Evolutionary conservation across 208 protist genomes (phyloP), one percentile per base, ranked within the genome.

Genomic region (Angomonas ambiguus): DNA sequence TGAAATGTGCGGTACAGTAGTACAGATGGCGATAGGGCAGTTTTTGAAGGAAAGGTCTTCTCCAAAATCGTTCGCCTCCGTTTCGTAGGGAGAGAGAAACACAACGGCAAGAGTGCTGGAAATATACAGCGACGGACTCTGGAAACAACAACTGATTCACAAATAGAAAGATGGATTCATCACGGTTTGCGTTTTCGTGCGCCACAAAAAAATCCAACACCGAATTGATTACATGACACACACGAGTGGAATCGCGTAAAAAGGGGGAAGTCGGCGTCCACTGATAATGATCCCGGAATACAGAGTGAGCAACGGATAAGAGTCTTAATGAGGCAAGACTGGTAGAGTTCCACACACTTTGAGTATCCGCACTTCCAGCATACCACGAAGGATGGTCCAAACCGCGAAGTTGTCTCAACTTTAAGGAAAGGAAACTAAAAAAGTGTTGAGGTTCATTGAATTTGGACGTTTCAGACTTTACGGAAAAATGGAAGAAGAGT

Each of bases 401-500:
- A 38, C 64, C 74, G 35, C 10, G n/a, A 30, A 30, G 45, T 35
- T 76, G 74, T 13, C 74, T 65, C 45, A 80, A 72, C 45, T 81
- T 53, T 6, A 82, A 74, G 2, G 58, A 27, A 11, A 94, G 65
- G 60, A 88, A 94, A 8, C 73, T 61, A 64, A 94, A 94, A 62
- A 91, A 89, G 65, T 90, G 81, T 35, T 90, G 88, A 10, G 88
- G 80, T 33, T 88, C 74, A 24, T 79, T 65, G 10, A 71, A 55
- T 31, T 67, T 61, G 1, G 79, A 80, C 24, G 88, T 91, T 13
- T 64, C 69, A 16, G 60, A 62, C 5, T 83, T 81, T 0, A 61
- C 27, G 30, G 59, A 45, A 59, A 94, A 94, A 64, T 94, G 88
- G 65, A 78, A 94, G 45, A 66, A 69, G 62, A 94, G 67, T 65